Evolutionary conservation across 139 green algal genomes (phyloP).

Genomic region (Ostreobium quekettii): DNA sequence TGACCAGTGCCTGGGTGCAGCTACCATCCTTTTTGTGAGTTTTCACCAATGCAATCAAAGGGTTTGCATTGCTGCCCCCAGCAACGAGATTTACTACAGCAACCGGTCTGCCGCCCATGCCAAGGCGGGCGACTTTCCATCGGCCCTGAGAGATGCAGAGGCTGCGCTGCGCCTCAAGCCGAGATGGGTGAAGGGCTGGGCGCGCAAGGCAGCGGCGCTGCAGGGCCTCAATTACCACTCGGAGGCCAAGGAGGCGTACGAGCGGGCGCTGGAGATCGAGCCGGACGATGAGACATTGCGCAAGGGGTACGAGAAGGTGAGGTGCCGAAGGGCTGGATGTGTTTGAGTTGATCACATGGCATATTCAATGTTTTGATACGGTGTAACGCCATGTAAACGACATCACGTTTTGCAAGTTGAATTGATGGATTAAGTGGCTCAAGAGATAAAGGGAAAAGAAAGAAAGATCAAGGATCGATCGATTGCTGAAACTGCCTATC

Average conservation of each 20-base stretch:
- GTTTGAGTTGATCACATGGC: too few species aligned
- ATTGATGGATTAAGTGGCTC: too few species aligned
- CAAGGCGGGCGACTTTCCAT: constrained; percentile 35
- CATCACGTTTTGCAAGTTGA: too few species aligned
- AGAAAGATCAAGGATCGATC: too few species aligned
- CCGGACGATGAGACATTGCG: constrained; percentile 49
- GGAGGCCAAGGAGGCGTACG: constrained; percentile 54
- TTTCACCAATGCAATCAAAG: too few species aligned
- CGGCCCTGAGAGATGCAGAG: constrained; percentile 48
- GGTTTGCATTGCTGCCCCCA: constrained; percentile 20
- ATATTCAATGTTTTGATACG: too few species aligned
- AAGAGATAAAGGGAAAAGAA: too few species aligned
- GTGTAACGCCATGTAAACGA: too few species aligned
- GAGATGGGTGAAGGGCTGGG: constrained; percentile 41
- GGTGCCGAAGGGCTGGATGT: too few species aligned
- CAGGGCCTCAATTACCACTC: constrained; percentile 42
- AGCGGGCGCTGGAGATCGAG: constrained; percentile 54
- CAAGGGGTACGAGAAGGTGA: constrained; percentile 36
- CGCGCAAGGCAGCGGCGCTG: constrained; percentile 26
- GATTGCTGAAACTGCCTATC: too few species aligned
- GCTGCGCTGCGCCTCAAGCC: constrained; percentile 32
- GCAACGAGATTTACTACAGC: constrained; percentile 65
- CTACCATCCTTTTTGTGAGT: too few species aligned
- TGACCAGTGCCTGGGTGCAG: too few species aligned
- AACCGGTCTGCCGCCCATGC: constrained; percentile 63